Percentiles rank a stretch among this genome's conserved stretches.
Evolutionary conservation across 352 stramenopile species (phyloP).

Genomic region (Pilasporangium apinafurcum): DNA sequence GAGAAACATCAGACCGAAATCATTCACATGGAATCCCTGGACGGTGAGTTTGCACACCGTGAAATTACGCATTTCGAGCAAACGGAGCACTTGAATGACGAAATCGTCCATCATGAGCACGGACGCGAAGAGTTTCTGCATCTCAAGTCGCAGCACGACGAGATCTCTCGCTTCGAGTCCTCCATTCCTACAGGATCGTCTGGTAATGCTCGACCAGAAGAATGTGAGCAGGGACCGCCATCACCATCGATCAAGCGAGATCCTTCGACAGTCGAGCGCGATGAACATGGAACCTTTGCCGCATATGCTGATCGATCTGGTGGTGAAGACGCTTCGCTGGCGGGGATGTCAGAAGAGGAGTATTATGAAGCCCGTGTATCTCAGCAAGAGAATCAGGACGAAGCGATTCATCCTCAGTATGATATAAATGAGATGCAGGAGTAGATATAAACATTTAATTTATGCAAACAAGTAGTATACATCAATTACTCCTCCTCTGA

Average conservation of each 20-base stretch:
- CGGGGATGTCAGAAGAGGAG: slow-evolving; percentile 3
- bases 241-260: slow-evolving; percentile 78
- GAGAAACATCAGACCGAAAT: slow-evolving; percentile 82
- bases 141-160: slow-evolving; percentile 75
- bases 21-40: slow-evolving; percentile 78
- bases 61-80: slow-evolving; percentile 85
- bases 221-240: slow-evolving; percentile 66
- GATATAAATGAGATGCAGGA: no score
- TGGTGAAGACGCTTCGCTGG: slow-evolving; percentile 1
- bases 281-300: not conserved
- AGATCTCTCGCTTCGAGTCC: slow-evolving; percentile 81
- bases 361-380: not conserved
- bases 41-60: slow-evolving; percentile 74
- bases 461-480: no score
- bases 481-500: no score
- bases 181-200: slow-evolving; percentile 31
- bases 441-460: no score
- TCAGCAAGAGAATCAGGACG: no score
- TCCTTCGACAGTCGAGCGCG: slow-evolving; percentile 17
- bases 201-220: slow-evolving; percentile 26
- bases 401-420: no score
- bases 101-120: slow-evolving; percentile 75
- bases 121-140: slow-evolving; percentile 80
- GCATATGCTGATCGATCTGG: not conserved
- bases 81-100: slow-evolving; percentile 77